Evolutionary conservation across 257 asterid species (phyloP).

Genomic region (Solanum paucissectum): DNA sequence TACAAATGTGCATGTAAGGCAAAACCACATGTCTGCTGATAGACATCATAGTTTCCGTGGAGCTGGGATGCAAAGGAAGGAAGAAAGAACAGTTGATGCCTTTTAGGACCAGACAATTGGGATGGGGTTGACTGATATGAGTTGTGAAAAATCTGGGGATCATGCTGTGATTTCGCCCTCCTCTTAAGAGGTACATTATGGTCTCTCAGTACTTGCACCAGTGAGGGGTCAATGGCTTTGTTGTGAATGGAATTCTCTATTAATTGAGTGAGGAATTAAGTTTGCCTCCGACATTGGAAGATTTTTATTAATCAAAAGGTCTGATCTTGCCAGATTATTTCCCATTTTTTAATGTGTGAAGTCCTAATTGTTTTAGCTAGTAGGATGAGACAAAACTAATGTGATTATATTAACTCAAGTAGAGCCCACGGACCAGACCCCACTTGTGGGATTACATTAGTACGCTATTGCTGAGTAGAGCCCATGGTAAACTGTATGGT

Average conservation of each 20-base stretch:
- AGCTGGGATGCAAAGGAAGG: neutral
- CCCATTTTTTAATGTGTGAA: neutral
- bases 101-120: neutral
- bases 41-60: neutral
- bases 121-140: neutral
- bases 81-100: neutral
- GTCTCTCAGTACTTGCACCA: neutral
- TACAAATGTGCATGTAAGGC: neutral
- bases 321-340: neutral
- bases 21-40: neutral
- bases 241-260: neutral
- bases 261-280: neutral
- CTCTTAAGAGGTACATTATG: neutral
- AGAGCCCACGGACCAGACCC: neutral
- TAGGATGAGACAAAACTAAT: neutral
- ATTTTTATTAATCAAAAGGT: neutral
- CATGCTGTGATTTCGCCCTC: neutral
- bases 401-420: neutral
- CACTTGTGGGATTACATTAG: neutral
- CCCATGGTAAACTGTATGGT: neutral
- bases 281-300: neutral
- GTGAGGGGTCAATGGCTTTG: neutral
- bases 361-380: neutral
- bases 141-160: neutral
- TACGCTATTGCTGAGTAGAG: neutral